These are phyloP conservation scores for Inga leiocalycina DNA, from an alignment of 306 rosid genomes.

Conservation along the genomic window DNA sequence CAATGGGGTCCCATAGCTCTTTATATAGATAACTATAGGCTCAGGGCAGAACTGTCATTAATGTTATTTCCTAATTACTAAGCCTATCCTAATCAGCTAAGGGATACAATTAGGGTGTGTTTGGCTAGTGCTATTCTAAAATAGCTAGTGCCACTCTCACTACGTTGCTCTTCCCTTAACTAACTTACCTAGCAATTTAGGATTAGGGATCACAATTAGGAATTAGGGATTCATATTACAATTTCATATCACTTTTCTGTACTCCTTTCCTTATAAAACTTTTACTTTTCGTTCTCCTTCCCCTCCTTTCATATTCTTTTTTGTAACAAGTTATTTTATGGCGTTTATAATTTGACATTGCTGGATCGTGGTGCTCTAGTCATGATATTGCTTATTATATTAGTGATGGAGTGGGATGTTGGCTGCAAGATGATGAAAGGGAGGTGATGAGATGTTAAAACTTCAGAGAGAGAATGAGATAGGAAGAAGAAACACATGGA, in stretches of 20 bases:
- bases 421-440: not conserved
- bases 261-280: conserved; percentile 10
- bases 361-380: conserved; percentile 22
- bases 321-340: conserved; percentile 9
- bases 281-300: conserved; percentile 7
- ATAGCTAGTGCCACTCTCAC: too few species aligned
- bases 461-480: not conserved
- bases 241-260: not conserved
- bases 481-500: not conserved
- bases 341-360: conserved; percentile 19
- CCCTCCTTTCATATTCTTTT: conserved; percentile 28
- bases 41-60: too few species aligned
- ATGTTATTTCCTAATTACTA: too few species aligned
- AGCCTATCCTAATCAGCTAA: too few species aligned
- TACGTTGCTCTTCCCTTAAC: too few species aligned
- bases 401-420: not conserved
- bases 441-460: not conserved
- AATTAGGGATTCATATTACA: too few species aligned
- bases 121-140: too few species aligned
- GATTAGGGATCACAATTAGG: too few species aligned
- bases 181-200: too few species aligned
- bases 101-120: too few species aligned
- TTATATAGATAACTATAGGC: too few species aligned
- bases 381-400: conserved; percentile 19
- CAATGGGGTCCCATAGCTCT: too few species aligned